Evolutionary conservation across 2,329 filamentous ascomycete species (phyloP), one percentile per base, ranked within the genome.

Genomic region (Phaeosphaeriaceae sp.): DNA sequence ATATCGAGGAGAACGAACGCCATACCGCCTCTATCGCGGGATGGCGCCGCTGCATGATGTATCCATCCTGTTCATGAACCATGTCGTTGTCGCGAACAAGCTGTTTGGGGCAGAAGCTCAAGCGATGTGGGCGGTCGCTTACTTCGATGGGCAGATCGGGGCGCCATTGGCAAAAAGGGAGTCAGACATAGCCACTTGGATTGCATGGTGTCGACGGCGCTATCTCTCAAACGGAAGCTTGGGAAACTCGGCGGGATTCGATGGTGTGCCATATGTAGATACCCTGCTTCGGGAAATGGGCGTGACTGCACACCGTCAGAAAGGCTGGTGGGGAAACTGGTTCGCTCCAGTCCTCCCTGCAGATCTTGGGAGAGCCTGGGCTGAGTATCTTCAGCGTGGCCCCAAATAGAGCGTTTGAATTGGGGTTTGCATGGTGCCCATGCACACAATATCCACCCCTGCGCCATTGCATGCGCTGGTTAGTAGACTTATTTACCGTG

Each of bases 221-320:
- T 44, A 53, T 37, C 35, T 50, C 1, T 45, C 41, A 81, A 84
- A 56, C 85, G 81, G 58, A 89, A 90, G 17, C 9, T 8, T 37
- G 32, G 41, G 35, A 0, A 45, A 50, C 16, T 45, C 20, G 40
- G 46, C 51, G 18, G 42, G 29, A 48, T 55, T 58, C 35, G 30
- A 49, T 44, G 20, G 48, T 6, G 36, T 50, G 17, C 16, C 36
- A 13, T 52, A 32, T 23, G 21, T 28, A 4, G 41, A 46, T 37
- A 6, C 17, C n/a, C n/a, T 50, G 28, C 30, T 50, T 2, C 15
- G 30, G 35, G 47, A 50, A 4, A 43, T 43, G 30, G 41, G 38
- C 6, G 17, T 47, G 18, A 39, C 4, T 17, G 43, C 49, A n/a
- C 49, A 52, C 32, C 42, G 34, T 4, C 20, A 34, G 18, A 47